Evolutionary conservation across 2,329 filamentous ascomycete genomes (phyloP).

Genomic region (Purpureocillium takamizusanense): DNA sequence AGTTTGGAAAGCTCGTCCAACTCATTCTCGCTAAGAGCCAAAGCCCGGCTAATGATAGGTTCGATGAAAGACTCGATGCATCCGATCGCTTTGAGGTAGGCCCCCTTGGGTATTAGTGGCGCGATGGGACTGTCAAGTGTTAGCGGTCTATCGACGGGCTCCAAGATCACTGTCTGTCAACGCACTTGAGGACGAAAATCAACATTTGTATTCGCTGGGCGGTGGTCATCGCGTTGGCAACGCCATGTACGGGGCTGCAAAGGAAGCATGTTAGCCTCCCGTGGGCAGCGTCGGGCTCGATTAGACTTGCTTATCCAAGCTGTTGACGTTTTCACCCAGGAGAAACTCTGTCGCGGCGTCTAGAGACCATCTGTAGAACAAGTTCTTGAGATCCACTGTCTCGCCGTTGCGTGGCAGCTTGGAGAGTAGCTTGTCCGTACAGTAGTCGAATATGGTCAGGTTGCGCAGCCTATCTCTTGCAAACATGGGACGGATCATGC

Average conservation of each 20-base stretch:
- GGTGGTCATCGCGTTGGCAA: conserved; percentile 61
- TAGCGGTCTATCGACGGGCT: background rate
- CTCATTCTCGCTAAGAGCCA: conserved; percentile 54
- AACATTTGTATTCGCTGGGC: conserved; percentile 60
- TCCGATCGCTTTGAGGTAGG: conserved; percentile 54
- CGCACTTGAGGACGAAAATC: conserved; percentile 39
- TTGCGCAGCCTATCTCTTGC: conserved; percentile 35
- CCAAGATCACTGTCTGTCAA: conserved; percentile 1
- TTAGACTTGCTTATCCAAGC: conserved; percentile 27
- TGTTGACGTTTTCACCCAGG: conserved; percentile 48
- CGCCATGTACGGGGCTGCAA: conserved; percentile 42
- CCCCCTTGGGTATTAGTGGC: conserved; percentile 44
- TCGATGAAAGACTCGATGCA: conserved; percentile 61
- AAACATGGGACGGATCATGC: conserved; percentile 47
- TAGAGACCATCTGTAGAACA: conserved; percentile 58
- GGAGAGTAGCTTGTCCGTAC: conserved; percentile 48
- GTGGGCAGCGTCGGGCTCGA: background rate
- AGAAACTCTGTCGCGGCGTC: conserved; percentile 61
- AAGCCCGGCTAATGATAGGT: conserved; percentile 58
- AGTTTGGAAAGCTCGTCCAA: conserved; percentile 60
- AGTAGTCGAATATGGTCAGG: conserved; percentile 49
- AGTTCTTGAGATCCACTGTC: conserved; percentile 49
- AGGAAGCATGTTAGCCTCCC: background rate
- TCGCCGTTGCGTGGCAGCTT: conserved; percentile 45
- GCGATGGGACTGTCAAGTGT: conserved; percentile 42